Base-by-base conservation (phyloP, 805 yeast genomes). In the Lipomyces sp. region DNA sequence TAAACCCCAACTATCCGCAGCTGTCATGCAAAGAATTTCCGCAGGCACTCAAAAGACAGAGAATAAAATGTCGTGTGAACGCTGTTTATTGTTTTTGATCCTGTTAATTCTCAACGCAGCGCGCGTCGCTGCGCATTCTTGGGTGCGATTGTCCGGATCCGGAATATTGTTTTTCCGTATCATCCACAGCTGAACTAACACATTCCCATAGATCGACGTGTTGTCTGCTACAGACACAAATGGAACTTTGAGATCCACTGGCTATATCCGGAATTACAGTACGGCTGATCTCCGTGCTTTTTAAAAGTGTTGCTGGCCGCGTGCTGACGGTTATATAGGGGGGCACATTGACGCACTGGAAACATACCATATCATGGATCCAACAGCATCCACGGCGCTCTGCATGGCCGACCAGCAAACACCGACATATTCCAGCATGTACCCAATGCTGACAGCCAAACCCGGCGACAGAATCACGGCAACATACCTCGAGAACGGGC, bases 281-380 rank as follows among this genome's bases (percentile, higher is more conserved):
- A 29, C 3, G 55, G 35, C 7, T 16, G n/a, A n/a, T 37, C 19
- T 10, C n/a, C 36, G 18, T 18, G 11, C 5, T 39, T 8, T 33
- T 13, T 6, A 2, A 6, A 5, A 2, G 34, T 23, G 16, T 22
- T 32, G 10, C 2, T 14, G 29, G 5, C 8, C 24, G n/a, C 18
- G 19, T 6, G 11, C 31, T 34, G 13, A 22, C 26, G 14, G n/a
- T 16, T 4, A 14, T 24, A 48, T n/a, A n/a, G 52, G 44, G 31
- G 62, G 62, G 22, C 62, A 58, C 35, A 31, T 44, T 31, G 62
- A 59, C 32, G 44, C 10, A n/a, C 26, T 10, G 21, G 62, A 59
- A 32, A 59, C 62, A 6, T 59, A 52, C 39, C 50, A 55, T 33
- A 39, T 59, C 16, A 11, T 58, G 10, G 41, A 59, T 34, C 61